Base-by-base conservation (phyloP, 2,329 filamentous ascomycete species). In the Nannizziopsis arthrosporioides region DNA sequence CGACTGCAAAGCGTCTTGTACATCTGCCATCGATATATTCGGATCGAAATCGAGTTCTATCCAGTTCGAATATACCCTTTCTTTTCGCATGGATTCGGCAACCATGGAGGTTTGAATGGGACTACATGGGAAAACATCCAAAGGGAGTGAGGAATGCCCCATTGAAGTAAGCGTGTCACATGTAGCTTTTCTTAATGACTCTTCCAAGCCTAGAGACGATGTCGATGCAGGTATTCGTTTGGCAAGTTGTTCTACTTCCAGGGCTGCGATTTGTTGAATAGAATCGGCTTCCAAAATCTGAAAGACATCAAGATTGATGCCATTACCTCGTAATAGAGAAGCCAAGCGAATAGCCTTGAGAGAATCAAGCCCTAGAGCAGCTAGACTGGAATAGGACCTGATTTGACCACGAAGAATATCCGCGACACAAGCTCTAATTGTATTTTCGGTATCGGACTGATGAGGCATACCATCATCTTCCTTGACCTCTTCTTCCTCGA, bases 51-150 rank as follows among this genome's bases (percentile, higher is more conserved):
- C 68, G 1, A 93, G 61, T 55, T 84, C 76, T 9, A 92, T 68
- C 70, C 81, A 81, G 56, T 94, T 95, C 65, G 82, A 84, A 60
- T 95, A 94, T 6, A 81, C 73, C 41, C 65, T 66, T 1, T 71
- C 54, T 51, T 81, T 70, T 14, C 68, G 71, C 2, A 72, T 64
- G 0, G 85, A 89, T 65, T 94, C 86, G 0, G 77, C 72, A 12
- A 94, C 71, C 86, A 94, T 93, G 1, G 85, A 81, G 14, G 75
- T 68, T 57, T 95, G 89, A 8, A 92, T 70, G 11, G 80, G 74
- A 3, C 81, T 89, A 61, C 85, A 92, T 3, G 74, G 73, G 14
- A 76, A 58, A 3, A 78, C 62, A 19, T 67, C 64, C 14, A 68
- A 60, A 15, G 63, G 44, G 32, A 53, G 51, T 17, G 48, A 43